phyloP scores from a whole-genome alignment of 805 yeast genomes.

The Hanseniaspora valbyensis region DNA sequence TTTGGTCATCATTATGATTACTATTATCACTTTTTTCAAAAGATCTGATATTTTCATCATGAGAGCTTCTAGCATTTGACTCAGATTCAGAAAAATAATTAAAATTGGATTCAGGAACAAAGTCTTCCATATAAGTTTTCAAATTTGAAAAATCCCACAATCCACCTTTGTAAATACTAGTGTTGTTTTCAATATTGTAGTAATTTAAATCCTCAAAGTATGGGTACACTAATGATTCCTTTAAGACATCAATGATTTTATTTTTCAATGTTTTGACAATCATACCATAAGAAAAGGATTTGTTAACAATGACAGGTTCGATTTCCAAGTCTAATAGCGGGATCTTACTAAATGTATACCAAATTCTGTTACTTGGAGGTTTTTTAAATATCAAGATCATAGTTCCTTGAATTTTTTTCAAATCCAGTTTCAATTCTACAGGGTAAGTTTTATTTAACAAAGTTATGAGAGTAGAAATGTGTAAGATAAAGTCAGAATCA shows the following conservation, averaged over 20 bases:
- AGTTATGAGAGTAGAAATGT: constrained; percentile 69
- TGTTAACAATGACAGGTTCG: constrained; percentile 84
- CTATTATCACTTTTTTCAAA: too few species aligned
- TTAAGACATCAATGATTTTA: constrained; percentile 65
- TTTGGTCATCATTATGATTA: too few species aligned
- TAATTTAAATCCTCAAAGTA: constrained; percentile 79
- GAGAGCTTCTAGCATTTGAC: too few species aligned
- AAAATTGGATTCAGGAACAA: too few species aligned
- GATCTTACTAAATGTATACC: constrained; percentile 79
- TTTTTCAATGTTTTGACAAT: constrained; percentile 71
- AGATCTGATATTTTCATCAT: too few species aligned
- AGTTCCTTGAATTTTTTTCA: constrained; percentile 64
- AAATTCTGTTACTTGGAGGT: constrained; percentile 80
- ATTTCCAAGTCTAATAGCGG: constrained; percentile 66
- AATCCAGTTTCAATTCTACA: constrained; percentile 55
- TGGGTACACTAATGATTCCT: constrained; percentile 72
- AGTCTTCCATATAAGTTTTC: neutral
- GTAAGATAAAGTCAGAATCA: constrained; percentile 63
- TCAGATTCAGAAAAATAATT: too few species aligned
- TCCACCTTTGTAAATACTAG: constrained; percentile 80
- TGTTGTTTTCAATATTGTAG: constrained; percentile 41
- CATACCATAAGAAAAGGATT: constrained; percentile 65
- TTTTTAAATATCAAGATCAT: constrained; percentile 61
- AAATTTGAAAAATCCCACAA: constrained; percentile 48
- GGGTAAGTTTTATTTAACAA: constrained; percentile 64